Percentiles rank a stretch among this genome's conserved stretches.
phyloP scores from a whole-genome alignment of 2,329 filamentous ascomycete genomes.

The Celoporthe dispersa region DNA sequence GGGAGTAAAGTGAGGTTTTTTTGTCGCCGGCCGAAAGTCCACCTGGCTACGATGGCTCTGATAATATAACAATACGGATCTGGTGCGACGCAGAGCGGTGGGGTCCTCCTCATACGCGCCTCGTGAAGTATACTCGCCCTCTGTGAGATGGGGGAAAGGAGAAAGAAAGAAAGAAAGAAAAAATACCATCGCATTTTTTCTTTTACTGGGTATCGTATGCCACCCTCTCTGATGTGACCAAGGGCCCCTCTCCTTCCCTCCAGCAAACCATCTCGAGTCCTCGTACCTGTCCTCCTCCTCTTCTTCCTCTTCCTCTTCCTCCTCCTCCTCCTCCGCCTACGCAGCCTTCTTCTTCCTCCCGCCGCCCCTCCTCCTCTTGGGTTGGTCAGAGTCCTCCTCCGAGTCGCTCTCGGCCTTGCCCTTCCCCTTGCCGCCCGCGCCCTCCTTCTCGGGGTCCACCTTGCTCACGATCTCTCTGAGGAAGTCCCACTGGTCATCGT shows the following conservation, averaged over 20 bases:
- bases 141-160: background rate
- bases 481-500: conserved; percentile 93
- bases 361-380: conserved; percentile 37
- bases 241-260: background rate
- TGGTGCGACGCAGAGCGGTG: background rate
- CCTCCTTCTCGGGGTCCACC: conserved; percentile 64
- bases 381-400: conserved; percentile 45
- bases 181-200: background rate
- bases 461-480: conserved; percentile 87
- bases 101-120: background rate
- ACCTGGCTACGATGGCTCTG: background rate
- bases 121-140: background rate
- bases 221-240: conserved; percentile 5
- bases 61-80: background rate
- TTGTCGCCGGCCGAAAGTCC: background rate
- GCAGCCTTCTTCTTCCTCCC: conserved; percentile 28
- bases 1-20: background rate
- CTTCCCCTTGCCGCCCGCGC: conserved; percentile 39
- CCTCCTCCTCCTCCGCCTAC: conserved; percentile 6
- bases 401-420: conserved; percentile 52
- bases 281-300: background rate
- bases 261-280: background rate
- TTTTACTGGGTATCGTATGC: conserved; percentile 16
- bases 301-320: background rate
- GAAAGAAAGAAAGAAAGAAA: too few species aligned